Evolutionary conservation across 1,139 yeast species (phyloP), one percentile per base, ranked within the genome.

Genomic region (Hansenula lynferdii): DNA sequence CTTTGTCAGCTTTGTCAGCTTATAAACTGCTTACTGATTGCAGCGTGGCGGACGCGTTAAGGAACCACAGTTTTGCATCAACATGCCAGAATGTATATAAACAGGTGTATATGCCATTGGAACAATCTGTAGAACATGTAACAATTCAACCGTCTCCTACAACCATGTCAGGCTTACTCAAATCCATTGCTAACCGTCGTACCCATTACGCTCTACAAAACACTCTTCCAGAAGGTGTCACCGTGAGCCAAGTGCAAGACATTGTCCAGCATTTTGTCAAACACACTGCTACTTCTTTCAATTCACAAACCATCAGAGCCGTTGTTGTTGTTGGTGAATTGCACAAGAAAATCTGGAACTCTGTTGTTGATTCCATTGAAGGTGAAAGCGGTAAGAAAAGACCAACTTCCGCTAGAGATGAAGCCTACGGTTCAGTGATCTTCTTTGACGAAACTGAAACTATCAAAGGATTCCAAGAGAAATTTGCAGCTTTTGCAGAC

Each of bases 271-370:
- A 56, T 19, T 54, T 65, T 32, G 56, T 66, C 42, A 65, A 63
- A 50, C 56, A 67, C 52, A 63, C 69, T 8, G 72, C 73, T 49
- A 65, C 72, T 16, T 56, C 70, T n/a, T 67, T 67, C 64, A 70
- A 70, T 62, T 64, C 68, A 33, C 76, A 70, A 53, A 60, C 64
- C 32, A 58, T 65, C 51, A 63, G 75, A 36, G 71, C 72, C 14
- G 48, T 65, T 18, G 58, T 68, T 42, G 40, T 68, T 35, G 60
- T 62, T 42, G 75, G 72, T 40, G 66, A 52, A 5, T 48, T 65
- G 34, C 72, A 68, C 61, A 61, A 60, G 41, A 48, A 59, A 39
- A 63, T 69, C 17, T 70, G 76, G 76, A 56, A 56, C 40, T 40
- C 54, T 10, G 69, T 64, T 25, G 56, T 54, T 36, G 56, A 56